Evolutionary conservation across 2,329 filamentous ascomycete genomes (phyloP), one percentile per base, ranked within the genome.

Genomic region (Claviceps sorghi): DNA sequence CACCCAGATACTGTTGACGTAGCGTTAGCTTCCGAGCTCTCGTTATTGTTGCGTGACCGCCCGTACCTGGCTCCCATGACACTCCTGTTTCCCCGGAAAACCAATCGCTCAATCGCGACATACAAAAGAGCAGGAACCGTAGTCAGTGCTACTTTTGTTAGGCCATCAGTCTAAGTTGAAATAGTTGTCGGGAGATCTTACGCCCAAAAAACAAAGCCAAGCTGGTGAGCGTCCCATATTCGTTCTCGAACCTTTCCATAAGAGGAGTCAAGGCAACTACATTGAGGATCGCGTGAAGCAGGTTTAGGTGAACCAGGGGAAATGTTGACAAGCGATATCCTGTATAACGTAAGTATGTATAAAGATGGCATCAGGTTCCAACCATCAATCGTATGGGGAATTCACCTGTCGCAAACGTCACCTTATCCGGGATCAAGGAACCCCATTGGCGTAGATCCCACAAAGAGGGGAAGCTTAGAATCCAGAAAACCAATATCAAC

Each of bases 301-400:
- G 77, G 60, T 84, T 85, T 45, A 81, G 68, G 65, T 98, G 93
- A 55, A 96, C 82, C 53, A 98, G 73, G 1, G 90, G 88, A 64
- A 88, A 98, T 0, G 91, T 94, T 65, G 95, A 96, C 38, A 95
- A 77, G 55, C 93, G 83, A 69, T 96, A 91, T 72, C 95, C 90
- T 95, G 65, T 50, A 2, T 48, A 7, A 29, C 21, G 26, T 55
- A 13, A 51, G 19, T 36, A 17, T 10, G 26, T 30, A 29, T 10
- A 45, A 6, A 26, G 13, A 15, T 30, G 9, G 26, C 17, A 19
- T 17, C 7, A n/a, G 9, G 15, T 26, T 9, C 7, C 8, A 30
- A n/a, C 19, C 4, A n/a, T n/a, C 22, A 30, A 10, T 2, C 42
- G 15, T 22, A 29, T n/a, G 34, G 11, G n/a, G 51, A 11, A 51